phyloP scores from a whole-genome alignment of 1,284 basidiomycete genomes.

The Cystobasidium pallidum region DNA sequence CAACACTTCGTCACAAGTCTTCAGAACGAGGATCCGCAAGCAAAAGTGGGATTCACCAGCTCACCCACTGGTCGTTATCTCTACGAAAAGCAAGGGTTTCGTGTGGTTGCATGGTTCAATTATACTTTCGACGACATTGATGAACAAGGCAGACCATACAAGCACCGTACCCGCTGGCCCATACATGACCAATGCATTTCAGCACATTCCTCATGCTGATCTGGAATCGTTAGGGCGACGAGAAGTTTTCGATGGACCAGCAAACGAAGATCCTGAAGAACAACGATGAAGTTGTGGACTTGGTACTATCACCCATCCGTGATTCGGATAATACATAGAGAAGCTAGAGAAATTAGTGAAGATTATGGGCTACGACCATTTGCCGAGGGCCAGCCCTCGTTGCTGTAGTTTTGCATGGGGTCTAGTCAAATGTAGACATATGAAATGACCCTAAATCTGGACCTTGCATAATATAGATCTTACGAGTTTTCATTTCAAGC shows the following conservation, averaged over 20 bases:
- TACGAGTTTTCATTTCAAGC: background rate
- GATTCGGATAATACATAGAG: no score
- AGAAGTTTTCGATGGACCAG: constrained; percentile 4
- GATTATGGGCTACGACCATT: no score
- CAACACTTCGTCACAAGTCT: background rate
- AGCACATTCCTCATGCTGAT: background rate
- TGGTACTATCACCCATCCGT: no score
- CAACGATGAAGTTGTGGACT: no score
- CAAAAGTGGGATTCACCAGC: constrained; percentile 24
- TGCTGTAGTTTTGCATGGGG: no score
- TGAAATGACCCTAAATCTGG: no score
- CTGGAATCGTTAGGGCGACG: background rate
- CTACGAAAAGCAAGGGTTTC: constrained; percentile 29
- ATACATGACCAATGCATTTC: constrained; percentile 24
- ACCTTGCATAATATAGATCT: no score
- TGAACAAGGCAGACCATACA: background rate
- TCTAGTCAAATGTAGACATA: no score
- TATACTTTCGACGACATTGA: constrained; percentile 22
- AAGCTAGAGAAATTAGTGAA: no score
- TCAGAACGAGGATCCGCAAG: background rate
- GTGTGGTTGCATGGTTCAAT: constrained; percentile 16
- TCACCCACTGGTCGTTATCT: constrained; percentile 9
- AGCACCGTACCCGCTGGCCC: constrained; percentile 16
- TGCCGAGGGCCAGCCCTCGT: no score
- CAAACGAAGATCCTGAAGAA: constrained; percentile 9